phyloP scores from a whole-genome alignment of 306 rosid genomes.

The Coriaria nepalensis region DNA sequence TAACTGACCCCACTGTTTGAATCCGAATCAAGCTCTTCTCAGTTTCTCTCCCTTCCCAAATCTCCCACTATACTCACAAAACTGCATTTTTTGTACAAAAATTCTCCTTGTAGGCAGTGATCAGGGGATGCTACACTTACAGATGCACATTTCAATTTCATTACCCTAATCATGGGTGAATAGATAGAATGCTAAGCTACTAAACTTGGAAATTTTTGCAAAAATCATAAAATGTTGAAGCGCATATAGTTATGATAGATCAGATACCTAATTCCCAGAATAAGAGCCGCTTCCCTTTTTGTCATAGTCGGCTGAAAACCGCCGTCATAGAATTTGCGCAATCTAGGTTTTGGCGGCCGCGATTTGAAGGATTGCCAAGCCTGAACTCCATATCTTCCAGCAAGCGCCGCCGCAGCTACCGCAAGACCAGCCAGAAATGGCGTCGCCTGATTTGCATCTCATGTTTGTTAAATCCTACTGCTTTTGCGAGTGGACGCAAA shows the following conservation, averaged over 20 bases:
- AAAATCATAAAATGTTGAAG: not conserved
- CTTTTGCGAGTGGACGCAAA: too few species aligned
- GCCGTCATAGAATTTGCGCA: conserved; percentile 52
- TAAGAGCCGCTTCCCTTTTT: conserved; percentile 58
- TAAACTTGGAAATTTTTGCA: not conserved
- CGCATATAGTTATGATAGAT: not conserved
- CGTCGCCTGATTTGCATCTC: too few species aligned
- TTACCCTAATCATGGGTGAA: too few species aligned
- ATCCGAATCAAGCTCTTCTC: too few species aligned
- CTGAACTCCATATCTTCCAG: conserved; percentile 51
- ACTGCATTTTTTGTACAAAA: too few species aligned
- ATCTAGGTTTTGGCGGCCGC: conserved; percentile 33
- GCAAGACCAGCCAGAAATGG: conserved; percentile 66
- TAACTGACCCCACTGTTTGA: too few species aligned
- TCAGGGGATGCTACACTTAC: too few species aligned
- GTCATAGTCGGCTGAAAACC: conserved; percentile 67
- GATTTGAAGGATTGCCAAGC: conserved; percentile 69
- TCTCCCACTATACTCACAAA: too few species aligned
- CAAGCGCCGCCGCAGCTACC: conserved; percentile 58
- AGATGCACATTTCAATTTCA: too few species aligned
- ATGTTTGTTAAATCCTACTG: too few species aligned
- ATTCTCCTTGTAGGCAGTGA: too few species aligned
- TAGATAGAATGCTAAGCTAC: not conserved
- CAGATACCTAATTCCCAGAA: conserved; percentile 56
- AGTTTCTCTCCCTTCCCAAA: too few species aligned